Conservation (phyloP, 768 basidiomycete genomes). For the Mycena galericulata region DNA sequence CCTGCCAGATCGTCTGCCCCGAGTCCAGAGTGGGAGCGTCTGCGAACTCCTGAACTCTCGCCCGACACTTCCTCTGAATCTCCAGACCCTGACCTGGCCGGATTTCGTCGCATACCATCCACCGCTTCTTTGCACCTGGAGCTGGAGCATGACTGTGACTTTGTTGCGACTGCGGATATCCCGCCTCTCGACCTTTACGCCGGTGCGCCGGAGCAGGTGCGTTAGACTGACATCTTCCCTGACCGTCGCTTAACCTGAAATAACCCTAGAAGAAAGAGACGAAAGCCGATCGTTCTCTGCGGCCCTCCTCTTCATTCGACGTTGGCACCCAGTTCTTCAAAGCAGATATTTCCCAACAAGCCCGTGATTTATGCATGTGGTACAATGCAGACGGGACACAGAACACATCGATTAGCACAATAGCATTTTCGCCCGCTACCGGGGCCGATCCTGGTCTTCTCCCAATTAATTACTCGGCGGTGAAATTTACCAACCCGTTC, state of each 20-base stretch:
- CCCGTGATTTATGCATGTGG: slow-evolving; percentile 22
- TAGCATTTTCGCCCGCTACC: background rate
- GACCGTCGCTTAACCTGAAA: background rate
- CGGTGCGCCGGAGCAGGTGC: slow-evolving; percentile 14
- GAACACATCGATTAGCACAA: background rate
- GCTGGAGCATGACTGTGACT: slow-evolving; percentile 33
- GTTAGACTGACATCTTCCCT: background rate
- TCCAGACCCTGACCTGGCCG: slow-evolving; percentile 13
- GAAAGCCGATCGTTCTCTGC: slow-evolving; percentile 16
- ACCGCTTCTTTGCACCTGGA: background rate
- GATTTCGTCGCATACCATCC: slow-evolving; percentile 4
- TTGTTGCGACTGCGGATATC: slow-evolving; percentile 51
- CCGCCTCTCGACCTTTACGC: slow-evolving; percentile 47
- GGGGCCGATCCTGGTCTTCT: background rate
- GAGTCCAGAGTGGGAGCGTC: slow-evolving; percentile 1
- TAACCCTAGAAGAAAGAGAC: background rate
- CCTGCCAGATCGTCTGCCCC: background rate
- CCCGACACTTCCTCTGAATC: slow-evolving; percentile 23
- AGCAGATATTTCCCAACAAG: slow-evolving; percentile 10
- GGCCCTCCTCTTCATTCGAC: slow-evolving; percentile 9
- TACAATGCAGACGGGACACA: slow-evolving; percentile 16
- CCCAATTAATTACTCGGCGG: slow-evolving; percentile 13
- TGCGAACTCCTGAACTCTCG: slow-evolving; percentile 28
- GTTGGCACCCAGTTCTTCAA: slow-evolving; percentile 35
- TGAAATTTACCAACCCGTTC: slow-evolving; percentile 33